Base-by-base conservation (phyloP, 2,329 filamentous ascomycete genomes). In the Penicillium expansum region DNA sequence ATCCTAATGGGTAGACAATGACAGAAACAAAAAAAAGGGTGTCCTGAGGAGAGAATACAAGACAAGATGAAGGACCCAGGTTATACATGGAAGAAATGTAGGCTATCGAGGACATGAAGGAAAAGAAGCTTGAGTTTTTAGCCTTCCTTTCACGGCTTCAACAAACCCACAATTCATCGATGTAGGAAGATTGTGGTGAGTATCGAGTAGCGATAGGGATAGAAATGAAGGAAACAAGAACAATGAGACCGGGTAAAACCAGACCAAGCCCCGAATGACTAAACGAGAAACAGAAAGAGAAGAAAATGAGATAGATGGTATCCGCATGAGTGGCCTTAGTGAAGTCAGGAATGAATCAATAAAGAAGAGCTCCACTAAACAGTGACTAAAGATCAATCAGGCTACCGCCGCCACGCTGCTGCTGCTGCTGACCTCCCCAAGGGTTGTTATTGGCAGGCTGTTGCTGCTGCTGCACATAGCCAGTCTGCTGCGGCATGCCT, bases 351-450 rank as follows among this genome's bases (percentile, higher is more conserved):
- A 47, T 38, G 43, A 30, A 51, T 55, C 45, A 35, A 52, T 37
- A 16, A 41, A 43, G 39, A 35, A 54, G 24, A 47, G 39, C 29
- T 42, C 42, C 44, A 47, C 42, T 33, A n/a, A 35, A 44, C 45
- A 32, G n/a, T 37, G 35, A 51, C 65, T 69, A 85, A 67, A 87
- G 72, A 72, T 87, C 85, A 70, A 87, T 87, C 75, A 87, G 70
- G 69, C 84, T 87, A 53, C 82, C 82, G 57, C 78, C 74, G 56
- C 78, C 74, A 51, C 78, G 77, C 55, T 74, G 74, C 58, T 77
- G 74, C 54, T 77, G 76, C 45, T 76, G 79, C 61, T 80, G 77
- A 16, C 62, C 68, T 56, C 82, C 83, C 72, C 85, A 86, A 0
- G 84, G 83, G 67, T 86, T 86, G 64, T 69, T 78, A 39, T 67